Conservation (phyloP, 106 monocot genomes). For the Dendrobium catenatum region DNA sequence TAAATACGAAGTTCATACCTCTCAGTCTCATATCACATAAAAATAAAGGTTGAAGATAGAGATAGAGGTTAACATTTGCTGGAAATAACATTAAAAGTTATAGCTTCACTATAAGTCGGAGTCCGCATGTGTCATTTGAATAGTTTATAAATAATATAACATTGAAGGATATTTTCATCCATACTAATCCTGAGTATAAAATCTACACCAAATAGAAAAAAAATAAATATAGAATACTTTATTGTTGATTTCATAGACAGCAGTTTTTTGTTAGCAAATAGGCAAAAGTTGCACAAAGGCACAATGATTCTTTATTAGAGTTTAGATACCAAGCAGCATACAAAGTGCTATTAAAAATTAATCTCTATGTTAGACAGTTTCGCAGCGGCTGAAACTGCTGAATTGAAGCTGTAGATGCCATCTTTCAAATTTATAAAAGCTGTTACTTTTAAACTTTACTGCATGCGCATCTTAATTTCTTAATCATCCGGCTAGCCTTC, state of each 20-base stretch:
- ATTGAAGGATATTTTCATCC: neutral
- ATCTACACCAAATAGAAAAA: neutral
- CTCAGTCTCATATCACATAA: neutral
- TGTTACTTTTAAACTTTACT: neutral
- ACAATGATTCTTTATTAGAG: neutral
- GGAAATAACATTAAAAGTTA: neutral
- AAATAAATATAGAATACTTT: neutral
- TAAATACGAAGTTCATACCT: conserved; percentile 13
- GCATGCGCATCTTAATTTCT: neutral
- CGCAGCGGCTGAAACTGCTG: neutral
- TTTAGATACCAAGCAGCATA: neutral
- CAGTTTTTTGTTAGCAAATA: neutral
- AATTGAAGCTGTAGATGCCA: neutral
- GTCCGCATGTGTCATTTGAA: neutral
- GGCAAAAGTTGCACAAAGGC: neutral
- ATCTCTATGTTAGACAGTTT: neutral
- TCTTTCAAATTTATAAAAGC: neutral
- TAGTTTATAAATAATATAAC: neutral
- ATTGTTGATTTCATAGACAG: neutral
- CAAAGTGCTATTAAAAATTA: neutral
- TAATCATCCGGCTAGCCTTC: neutral
- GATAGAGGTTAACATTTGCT: neutral
- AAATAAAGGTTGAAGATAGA: neutral
- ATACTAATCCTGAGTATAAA: neutral
- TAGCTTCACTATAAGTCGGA: neutral